Base-by-base conservation (phyloP, 2,329 filamentous ascomycete genomes). In the Macroventuria anomochaeta region DNA sequence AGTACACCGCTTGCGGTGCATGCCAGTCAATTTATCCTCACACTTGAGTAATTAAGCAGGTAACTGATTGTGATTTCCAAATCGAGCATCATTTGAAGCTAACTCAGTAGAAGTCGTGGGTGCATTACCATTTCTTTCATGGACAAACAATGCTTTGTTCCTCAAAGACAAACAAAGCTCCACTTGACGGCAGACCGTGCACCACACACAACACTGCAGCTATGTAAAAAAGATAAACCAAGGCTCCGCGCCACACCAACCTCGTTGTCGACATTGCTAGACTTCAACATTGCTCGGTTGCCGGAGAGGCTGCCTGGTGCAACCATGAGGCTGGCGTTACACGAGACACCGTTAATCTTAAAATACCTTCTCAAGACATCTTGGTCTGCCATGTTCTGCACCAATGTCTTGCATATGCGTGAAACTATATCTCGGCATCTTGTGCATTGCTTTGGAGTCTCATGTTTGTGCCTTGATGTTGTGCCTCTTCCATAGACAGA, bases 301-400 rank as follows among this genome's bases (percentile, higher is more conserved):
- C 44, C 12, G 39, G 44, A 42, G 44, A 44, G 44, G 44, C 44
- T 43, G 51, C 18, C 26, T 29, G n/a, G 51, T 54, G 21, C 33
- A 2, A 54, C 39, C 7, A 11, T 40, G 51, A 40, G 44, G 51
- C 29, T 54, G 44, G 44, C n/a, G 51, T 54, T 20, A 21, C 29
- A 44, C 51, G 15, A 48, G 44, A 54, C 51, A 48, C 15, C 18
- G 28, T 37, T 40, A 37, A 31, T n/a, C 25, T 26, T 25, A 13
- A 34, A 41, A 43, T 33, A 29, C 21, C 21, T 33, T 15, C 8
- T 31, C 29, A 12, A 52, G 49, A 52, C 49, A 46, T 28, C 2
- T 12, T 5, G 31, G 23, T 38, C 33, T 51, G 21, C 39, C 26
- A 15, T 44, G 28, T 25, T 25, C 21, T 38, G 36, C 36, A 21